Base-by-base conservation (phyloP, 257 asterid species). In the Plantago elongata region DNA sequence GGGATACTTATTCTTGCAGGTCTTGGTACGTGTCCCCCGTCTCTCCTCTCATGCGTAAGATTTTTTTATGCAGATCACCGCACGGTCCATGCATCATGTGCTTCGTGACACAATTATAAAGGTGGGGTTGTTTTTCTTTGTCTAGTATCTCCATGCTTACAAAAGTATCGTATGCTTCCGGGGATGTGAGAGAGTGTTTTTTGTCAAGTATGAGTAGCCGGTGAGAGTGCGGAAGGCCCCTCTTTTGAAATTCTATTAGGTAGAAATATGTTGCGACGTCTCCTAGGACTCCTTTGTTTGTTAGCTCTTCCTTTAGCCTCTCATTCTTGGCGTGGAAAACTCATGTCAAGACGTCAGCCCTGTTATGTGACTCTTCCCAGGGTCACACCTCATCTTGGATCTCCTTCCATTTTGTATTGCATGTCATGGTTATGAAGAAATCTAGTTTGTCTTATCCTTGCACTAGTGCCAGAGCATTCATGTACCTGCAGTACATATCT, bases 191-290 rank as follows among this genome's bases (percentile, higher is more conserved):
- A 5, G 40, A 9, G 11, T 14, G 8, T 13, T 12, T 11, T 1
- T 4, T 5, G 3, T 59, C 12, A 37, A 59, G 15, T 15, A 59
- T 59, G 1, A 59, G 2, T 9, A 59, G 38, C 64, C 51, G 4
- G 30, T 60, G 44, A 15, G 63, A 54, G 60, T 59, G 59, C 0
- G n/a, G n/a, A n/a, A n/a, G n/a, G n/a, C n/a, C n/a, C n/a, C n/a
- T n/a, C n/a, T n/a, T n/a, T n/a, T n/a, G 67, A 48, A 67, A 63
- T 11, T 63, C 67, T 1, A 67, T 64, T 0, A 63, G 42, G 14
- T 50, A 49, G 0, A 40, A 43, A 5, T 34, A 51, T 0, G 66
- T 14, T 2, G 6, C 62, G 0, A 61, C 51, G 0, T 13, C 7
- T 1, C 54, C 62, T 11, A 66, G 30, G 0, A 15, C 0, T 15